These are phyloP conservation scores for Neurospora hispaniola DNA, from an alignment of 495 filamentous ascomycete genomes.

Conservation along the genomic window DNA sequence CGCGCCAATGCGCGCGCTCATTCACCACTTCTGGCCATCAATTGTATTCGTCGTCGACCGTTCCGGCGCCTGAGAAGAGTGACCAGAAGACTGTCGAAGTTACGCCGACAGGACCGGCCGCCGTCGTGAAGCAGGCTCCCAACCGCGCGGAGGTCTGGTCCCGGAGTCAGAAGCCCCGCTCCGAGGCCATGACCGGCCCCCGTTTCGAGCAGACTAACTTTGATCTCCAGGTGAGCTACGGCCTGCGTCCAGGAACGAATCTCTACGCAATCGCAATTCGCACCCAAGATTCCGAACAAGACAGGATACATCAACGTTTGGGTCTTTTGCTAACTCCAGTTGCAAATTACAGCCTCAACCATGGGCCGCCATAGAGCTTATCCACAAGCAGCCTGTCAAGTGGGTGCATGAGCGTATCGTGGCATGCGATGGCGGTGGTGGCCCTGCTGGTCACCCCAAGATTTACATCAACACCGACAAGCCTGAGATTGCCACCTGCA, in stretches of 20 bases:
- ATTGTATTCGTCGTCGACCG: constrained; percentile 18
- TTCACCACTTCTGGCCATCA: constrained; percentile 29
- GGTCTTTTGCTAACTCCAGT: background rate
- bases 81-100: background rate
- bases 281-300: background rate
- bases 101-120: constrained; percentile 30
- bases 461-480: constrained; percentile 98
- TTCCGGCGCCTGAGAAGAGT: constrained; percentile 32
- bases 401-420: constrained; percentile 78
- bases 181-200: constrained; percentile 78
- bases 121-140: constrained; percentile 65
- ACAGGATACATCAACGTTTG: background rate
- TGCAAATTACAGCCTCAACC: constrained; percentile 59
- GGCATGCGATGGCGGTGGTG: constrained; percentile 88
- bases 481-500: constrained; percentile 80
- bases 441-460: constrained; percentile 78
- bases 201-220: constrained; percentile 95
- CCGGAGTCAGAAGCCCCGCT: constrained; percentile 67
- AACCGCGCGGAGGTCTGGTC: constrained; percentile 78
- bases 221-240: constrained; percentile 64
- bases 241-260: background rate
- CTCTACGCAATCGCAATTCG: background rate
- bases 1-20: constrained; percentile 19
- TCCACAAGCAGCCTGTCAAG: constrained; percentile 88
- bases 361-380: constrained; percentile 82